These are phyloP conservation scores for Mortierella sp. DNA, from an alignment of 371 early-diverging fungal species.

Conservation along the genomic window DNA sequence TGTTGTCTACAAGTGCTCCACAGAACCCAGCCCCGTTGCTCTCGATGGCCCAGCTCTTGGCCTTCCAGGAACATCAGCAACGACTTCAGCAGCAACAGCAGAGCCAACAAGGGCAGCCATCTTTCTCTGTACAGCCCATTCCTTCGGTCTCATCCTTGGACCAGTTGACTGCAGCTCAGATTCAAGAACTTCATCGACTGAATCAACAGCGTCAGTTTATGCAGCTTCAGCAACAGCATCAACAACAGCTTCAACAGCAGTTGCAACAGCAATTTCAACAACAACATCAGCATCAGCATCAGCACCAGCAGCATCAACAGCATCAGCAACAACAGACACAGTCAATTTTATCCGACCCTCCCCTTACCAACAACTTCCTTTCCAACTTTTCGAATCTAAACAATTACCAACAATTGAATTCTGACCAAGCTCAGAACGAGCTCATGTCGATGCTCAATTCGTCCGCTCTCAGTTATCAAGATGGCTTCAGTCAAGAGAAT, in stretches of 20 bases:
- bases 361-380: constrained; percentile 19
- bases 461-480: constrained; percentile 25
- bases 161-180: constrained; percentile 38
- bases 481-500: constrained; percentile 31
- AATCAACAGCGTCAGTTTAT: constrained; percentile 43
- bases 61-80: constrained; percentile 33
- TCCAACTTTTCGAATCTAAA: constrained; percentile 38
- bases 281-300: constrained; percentile 24
- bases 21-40: constrained; percentile 6
- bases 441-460: constrained; percentile 42
- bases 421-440: constrained; percentile 45
- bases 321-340: constrained; percentile 23
- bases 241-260: constrained; percentile 21
- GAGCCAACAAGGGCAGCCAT: neutral
- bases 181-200: constrained; percentile 44
- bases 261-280: constrained; percentile 24
- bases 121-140: neutral
- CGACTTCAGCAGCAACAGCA: constrained; percentile 24
- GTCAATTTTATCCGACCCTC: constrained; percentile 3
- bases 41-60: constrained; percentile 37
- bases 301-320: constrained; percentile 26
- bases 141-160: constrained; percentile 28
- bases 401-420: constrained; percentile 44
- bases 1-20: neutral
- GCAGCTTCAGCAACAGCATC: constrained; percentile 28